Percentiles rank a stretch among this genome's conserved stretches.
phyloP scores from a whole-genome alignment of 164 flowering plant genomes.

The Liquidambar formosana region DNA sequence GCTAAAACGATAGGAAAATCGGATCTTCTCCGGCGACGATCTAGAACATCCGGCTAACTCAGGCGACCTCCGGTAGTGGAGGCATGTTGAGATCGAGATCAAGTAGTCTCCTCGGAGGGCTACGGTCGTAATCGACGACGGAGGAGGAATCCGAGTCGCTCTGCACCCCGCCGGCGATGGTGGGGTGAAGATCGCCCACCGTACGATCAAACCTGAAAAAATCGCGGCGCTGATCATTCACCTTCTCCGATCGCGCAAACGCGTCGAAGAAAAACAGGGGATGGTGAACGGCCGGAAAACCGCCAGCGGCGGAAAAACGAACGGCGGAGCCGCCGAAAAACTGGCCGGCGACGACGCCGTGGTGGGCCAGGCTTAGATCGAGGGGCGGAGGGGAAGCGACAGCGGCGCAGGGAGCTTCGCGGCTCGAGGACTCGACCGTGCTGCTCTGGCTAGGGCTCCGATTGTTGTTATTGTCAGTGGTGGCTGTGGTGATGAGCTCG shows the following conservation, averaged over 20 bases:
- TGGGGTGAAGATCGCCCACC: neutral
- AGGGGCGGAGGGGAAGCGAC: conserved; percentile 6
- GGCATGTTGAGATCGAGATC: conserved; percentile 46
- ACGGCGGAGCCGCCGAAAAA: conserved; percentile 5
- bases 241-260: conserved; percentile 21
- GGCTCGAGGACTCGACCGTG: conserved; percentile 62
- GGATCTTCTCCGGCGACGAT: neutral
- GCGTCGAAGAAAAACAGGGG: conserved; percentile 44
- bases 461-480: conserved; percentile 11
- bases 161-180: conserved; percentile 16
- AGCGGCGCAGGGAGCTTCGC: conserved; percentile 26
- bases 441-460: conserved; percentile 73
- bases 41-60: neutral
- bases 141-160: conserved; percentile 48
- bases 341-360: conserved; percentile 1
- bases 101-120: neutral
- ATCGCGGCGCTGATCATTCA: neutral
- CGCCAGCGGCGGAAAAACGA: conserved; percentile 19
- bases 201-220: conserved; percentile 13
- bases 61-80: conserved; percentile 40
- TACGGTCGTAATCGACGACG: conserved; percentile 29
- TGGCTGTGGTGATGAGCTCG: neutral
- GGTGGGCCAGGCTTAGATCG: conserved; percentile 36
- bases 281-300: conserved; percentile 11
- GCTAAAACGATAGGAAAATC: neutral